These are phyloP conservation scores for Rhododendron griersonianum DNA, from an alignment of 148 eudicot genomes.

Conservation along the genomic window DNA sequence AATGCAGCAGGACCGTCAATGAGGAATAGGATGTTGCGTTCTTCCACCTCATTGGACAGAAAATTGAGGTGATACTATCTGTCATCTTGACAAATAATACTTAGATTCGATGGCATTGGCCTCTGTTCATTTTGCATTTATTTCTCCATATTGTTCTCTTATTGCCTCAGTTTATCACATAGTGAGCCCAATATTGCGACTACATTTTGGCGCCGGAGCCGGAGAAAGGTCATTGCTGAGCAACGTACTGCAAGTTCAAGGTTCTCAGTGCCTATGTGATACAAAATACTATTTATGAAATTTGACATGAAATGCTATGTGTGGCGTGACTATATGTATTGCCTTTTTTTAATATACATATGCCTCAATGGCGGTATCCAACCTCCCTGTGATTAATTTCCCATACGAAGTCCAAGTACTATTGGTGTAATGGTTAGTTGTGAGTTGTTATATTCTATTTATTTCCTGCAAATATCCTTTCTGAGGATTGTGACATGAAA, in stretches of 20 bases:
- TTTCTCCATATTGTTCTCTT: constrained; percentile 11
- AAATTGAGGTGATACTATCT: constrained; percentile 45
- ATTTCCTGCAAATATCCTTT: background rate
- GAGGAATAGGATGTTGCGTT: constrained; percentile 67
- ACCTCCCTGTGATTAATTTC: background rate
- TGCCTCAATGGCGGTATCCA: background rate
- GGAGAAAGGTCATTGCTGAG: constrained; percentile 88
- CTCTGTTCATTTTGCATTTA: background rate
- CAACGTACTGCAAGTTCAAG: constrained; percentile 96
- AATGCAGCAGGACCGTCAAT: constrained; percentile 63
- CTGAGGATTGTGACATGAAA: background rate
- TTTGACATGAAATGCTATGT: constrained; percentile 2
- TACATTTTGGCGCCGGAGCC: constrained; percentile 84
- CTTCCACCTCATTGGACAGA: constrained; percentile 50
- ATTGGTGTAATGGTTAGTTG: background rate
- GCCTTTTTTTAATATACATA: background rate
- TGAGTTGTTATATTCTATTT: background rate
- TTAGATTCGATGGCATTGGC: background rate
- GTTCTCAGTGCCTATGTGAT: constrained; percentile 38
- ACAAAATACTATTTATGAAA: background rate
- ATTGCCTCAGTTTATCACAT: constrained; percentile 61
- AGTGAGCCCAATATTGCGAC: constrained; percentile 89
- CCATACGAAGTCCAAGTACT: background rate
- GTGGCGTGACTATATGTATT: background rate
- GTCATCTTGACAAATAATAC: background rate